Conservation (phyloP, 108 stramenopile genomes). For the Skeletonema marinoi region DNA sequence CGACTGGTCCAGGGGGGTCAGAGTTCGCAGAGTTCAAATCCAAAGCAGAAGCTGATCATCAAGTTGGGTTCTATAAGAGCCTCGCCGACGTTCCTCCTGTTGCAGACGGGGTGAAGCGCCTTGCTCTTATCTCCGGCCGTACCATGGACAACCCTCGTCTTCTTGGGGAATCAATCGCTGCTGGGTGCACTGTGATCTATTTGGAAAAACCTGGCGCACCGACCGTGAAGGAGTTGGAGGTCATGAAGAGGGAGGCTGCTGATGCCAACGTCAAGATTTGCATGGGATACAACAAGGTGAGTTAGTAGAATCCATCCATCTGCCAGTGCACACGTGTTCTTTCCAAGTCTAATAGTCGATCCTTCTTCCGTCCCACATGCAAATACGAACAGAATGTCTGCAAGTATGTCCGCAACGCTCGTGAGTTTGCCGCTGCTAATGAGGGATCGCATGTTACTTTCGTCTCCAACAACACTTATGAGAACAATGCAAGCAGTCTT, state of each 20-base stretch:
- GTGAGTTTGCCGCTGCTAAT: conserved; percentile 64
- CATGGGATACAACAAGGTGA: conserved; percentile 93
- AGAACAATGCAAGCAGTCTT: conserved; percentile 74
- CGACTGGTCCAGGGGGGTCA: conserved; percentile 75
- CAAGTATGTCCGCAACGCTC: conserved; percentile 85
- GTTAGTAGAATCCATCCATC: neutral
- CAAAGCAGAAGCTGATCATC: conserved; percentile 60
- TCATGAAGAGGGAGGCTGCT: conserved; percentile 78
- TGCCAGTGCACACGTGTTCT: neutral
- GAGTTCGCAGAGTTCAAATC: conserved; percentile 81
- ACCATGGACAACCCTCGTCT: conserved; percentile 90
- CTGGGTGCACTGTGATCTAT: conserved; percentile 77
- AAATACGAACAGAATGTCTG: conserved; percentile 69
- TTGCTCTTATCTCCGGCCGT: conserved; percentile 87
- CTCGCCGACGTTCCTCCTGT: conserved; percentile 75
- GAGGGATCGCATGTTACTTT: conserved; percentile 82
- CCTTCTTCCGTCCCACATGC: neutral
- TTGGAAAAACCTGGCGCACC: conserved; percentile 94
- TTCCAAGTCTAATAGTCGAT: neutral
- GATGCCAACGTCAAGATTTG: conserved; percentile 77
- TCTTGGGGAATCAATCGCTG: conserved; percentile 69
- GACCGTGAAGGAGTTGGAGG: conserved; percentile 79
- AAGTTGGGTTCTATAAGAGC: conserved; percentile 71
- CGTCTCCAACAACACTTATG: conserved; percentile 93
- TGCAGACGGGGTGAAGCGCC: conserved; percentile 71